Evolutionary conservation across 768 basidiomycete genomes (phyloP).

Genomic region (Tricholoma flavovirens): DNA sequence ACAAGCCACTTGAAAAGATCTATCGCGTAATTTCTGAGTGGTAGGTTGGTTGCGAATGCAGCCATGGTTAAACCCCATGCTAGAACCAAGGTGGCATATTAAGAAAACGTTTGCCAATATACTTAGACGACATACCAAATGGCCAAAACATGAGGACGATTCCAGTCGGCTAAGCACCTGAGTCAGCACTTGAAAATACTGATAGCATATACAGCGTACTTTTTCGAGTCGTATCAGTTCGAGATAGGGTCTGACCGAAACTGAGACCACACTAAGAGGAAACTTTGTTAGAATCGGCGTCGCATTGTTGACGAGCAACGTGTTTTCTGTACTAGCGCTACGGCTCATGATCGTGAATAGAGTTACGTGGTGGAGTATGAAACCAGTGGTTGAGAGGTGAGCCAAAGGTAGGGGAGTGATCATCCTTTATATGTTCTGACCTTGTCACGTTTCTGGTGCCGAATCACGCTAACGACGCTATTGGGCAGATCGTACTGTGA

Average conservation of each 20-base stretch:
- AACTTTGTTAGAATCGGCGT: slow-evolving; percentile 19
- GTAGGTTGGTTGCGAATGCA: slow-evolving; percentile 30
- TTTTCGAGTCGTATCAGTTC: slow-evolving; percentile 48
- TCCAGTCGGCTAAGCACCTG: slow-evolving; percentile 37
- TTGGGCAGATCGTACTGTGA: neutral
- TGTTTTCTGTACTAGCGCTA: slow-evolving; percentile 14
- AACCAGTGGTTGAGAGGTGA: neutral
- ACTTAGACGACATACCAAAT: slow-evolving; percentile 30
- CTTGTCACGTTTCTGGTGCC: neutral
- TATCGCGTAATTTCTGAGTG: slow-evolving; percentile 24
- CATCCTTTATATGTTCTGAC: slow-evolving; percentile 11
- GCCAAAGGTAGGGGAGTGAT: neutral
- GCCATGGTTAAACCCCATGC: slow-evolving; percentile 51
- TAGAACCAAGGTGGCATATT: slow-evolving; percentile 10
- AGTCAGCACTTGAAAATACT: neutral
- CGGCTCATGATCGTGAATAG: slow-evolving; percentile 15
- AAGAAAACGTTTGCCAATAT: neutral
- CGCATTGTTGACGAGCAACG: slow-evolving; percentile 19
- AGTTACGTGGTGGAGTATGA: neutral
- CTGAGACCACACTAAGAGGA: slow-evolving; percentile 27
- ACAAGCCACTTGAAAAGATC: slow-evolving; percentile 30
- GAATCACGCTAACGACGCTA: neutral
- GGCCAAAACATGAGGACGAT: slow-evolving; percentile 51
- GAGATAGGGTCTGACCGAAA: slow-evolving; percentile 33
- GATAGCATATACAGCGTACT: slow-evolving; percentile 19